A percentile compares a stretch with the other conserved stretches of the same genome.
Conservation (phyloP, 2,329 filamentous ascomycete species). For the Chaetomiaceae sp. region DNA sequence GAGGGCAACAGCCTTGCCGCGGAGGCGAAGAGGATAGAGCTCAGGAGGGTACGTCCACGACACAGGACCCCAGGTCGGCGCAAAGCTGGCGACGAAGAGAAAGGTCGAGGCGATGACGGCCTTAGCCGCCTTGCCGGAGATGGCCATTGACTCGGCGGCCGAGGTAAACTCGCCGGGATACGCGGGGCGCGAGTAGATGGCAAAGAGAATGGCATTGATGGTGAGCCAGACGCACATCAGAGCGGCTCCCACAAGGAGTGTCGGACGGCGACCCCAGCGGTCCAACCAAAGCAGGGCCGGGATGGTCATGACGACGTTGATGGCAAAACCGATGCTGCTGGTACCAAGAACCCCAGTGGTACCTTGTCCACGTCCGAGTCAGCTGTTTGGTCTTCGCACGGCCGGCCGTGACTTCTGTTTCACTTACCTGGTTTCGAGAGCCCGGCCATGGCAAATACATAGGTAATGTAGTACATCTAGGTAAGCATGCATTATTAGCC, state of each 20-base stretch:
- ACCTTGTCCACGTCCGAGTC: no score
- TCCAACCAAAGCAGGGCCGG: slow-evolving; percentile 73
- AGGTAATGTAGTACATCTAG: slow-evolving; percentile 61
- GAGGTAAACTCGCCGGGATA: slow-evolving; percentile 34
- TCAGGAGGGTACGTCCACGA: slow-evolving; percentile 46
- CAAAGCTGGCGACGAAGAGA: slow-evolving; percentile 53
- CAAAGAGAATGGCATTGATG: slow-evolving; percentile 44
- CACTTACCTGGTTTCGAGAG: slow-evolving; percentile 30
- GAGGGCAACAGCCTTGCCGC: slow-evolving; percentile 35
- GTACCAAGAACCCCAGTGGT: slow-evolving; percentile 55
- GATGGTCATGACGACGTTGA: slow-evolving; percentile 76
- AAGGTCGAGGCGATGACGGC: slow-evolving; percentile 63
- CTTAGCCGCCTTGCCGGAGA: slow-evolving; percentile 46
- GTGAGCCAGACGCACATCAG: slow-evolving; percentile 54
- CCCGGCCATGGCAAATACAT: slow-evolving; percentile 69
- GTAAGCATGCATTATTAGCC: slow-evolving; percentile 1
- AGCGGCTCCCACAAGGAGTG: slow-evolving; percentile 60
- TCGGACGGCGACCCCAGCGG: slow-evolving; percentile 65
- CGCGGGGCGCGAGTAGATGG: slow-evolving; percentile 36
- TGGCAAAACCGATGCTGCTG: slow-evolving; percentile 68
- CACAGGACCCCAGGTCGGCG: slow-evolving; percentile 40
- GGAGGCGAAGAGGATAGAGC: slow-evolving; percentile 41
- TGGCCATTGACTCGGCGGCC: slow-evolving; percentile 41
- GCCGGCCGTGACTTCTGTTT: no score
- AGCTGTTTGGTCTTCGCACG: no score